These are phyloP conservation scores for Wickerhamiella musiphila DNA, from an alignment of 805 yeast species.

Conservation along the genomic window DNA sequence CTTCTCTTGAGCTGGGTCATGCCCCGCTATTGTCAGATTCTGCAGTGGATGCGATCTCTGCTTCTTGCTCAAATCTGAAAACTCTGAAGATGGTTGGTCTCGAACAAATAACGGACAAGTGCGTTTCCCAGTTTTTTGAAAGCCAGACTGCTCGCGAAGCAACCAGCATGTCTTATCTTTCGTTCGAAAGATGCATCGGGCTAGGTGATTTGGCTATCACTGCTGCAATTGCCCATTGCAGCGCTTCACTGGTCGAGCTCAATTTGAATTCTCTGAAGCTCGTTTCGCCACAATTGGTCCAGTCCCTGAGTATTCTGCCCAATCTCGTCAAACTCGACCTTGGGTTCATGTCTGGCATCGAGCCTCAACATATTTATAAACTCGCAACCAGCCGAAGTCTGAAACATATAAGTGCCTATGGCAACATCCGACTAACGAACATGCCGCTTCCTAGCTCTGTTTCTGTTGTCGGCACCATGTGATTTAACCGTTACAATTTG, in stretches of 20 bases:
- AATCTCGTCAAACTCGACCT: slow-evolving; percentile 50
- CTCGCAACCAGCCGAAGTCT: slow-evolving; percentile 47
- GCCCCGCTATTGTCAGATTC: slow-evolving; percentile 43
- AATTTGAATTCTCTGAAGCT: slow-evolving; percentile 56
- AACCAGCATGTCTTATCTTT: slow-evolving; percentile 41
- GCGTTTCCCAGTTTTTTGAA: slow-evolving; percentile 39
- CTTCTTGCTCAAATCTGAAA: slow-evolving; percentile 32
- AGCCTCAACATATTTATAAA: slow-evolving; percentile 45
- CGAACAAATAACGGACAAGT: slow-evolving; percentile 53
- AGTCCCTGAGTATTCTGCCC: slow-evolving; percentile 27
- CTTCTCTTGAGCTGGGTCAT: slow-evolving; percentile 47
- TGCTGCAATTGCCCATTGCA: slow-evolving; percentile 45
- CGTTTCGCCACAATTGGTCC: slow-evolving; percentile 28
- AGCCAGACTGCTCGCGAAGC: slow-evolving; percentile 27
- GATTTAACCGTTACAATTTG: not conserved
- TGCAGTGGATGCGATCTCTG: slow-evolving; percentile 34
- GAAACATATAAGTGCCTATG: slow-evolving; percentile 60
- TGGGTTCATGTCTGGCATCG: slow-evolving; percentile 66
- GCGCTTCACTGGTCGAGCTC: slow-evolving; percentile 47
- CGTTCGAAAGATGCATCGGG: slow-evolving; percentile 46
- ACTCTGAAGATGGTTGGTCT: slow-evolving; percentile 40
- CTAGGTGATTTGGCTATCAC: slow-evolving; percentile 46
- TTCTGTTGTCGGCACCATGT: slow-evolving; percentile 17
- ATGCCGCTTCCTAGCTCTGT: slow-evolving; percentile 17
- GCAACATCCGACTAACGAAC: slow-evolving; percentile 24